These are phyloP conservation scores for Glycine soja DNA, from an alignment of 306 rosid species.

Conservation along the genomic window DNA sequence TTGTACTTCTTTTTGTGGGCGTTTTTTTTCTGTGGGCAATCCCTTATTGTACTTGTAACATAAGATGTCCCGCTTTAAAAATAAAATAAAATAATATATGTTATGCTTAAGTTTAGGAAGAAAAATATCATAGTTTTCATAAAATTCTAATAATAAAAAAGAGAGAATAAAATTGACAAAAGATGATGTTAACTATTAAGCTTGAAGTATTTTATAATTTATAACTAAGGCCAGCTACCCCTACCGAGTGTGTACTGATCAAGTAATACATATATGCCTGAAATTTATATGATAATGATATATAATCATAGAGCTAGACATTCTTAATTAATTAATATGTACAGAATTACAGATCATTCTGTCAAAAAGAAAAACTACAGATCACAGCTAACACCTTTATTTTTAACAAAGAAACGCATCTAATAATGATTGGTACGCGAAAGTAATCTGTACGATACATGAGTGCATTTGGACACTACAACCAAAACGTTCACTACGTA, in stretches of 20 bases:
- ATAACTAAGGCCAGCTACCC: too few relatives aligned
- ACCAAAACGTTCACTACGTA: conserved; percentile 4
- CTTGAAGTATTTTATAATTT: neutral
- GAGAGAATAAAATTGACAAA: neutral
- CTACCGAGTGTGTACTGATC: too few relatives aligned
- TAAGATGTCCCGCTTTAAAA: neutral
- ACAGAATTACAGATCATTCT: neutral
- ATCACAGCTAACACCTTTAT: neutral
- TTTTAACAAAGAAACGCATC: conserved; percentile 4
- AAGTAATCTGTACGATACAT: conserved; percentile 8
- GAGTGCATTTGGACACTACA: conserved; percentile 6
- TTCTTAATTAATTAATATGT: conserved; percentile 19
- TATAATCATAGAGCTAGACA: conserved; percentile 10
- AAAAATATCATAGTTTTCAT: neutral
- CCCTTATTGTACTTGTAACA: neutral
- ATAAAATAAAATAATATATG: neutral
- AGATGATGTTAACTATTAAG: neutral
- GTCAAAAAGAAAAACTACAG: too few relatives aligned
- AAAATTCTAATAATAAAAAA: neutral
- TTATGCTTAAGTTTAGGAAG: neutral
- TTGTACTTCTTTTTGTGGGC: conserved; percentile 1
- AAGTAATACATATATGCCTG: too few relatives aligned
- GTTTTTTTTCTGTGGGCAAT: neutral
- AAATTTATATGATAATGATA: conserved; percentile 1
- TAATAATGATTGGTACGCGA: conserved; percentile 19